phyloP scores from a whole-genome alignment of 1,284 basidiomycete species.

The Sanghuangporus weigelae region DNA sequence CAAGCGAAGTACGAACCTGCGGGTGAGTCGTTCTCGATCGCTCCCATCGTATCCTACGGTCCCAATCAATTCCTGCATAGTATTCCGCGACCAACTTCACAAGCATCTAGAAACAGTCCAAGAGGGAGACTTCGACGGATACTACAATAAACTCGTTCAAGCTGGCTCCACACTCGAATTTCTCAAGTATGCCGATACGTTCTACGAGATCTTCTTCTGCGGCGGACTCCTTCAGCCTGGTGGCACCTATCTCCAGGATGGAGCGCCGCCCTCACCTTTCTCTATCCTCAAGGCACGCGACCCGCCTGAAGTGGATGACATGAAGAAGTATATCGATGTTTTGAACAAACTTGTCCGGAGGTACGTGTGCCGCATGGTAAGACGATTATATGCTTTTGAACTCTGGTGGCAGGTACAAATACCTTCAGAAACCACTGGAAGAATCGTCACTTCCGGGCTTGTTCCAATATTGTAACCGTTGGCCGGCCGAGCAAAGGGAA shows the following conservation, averaged over 20 bases:
- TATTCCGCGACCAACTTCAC: constrained; percentile 93
- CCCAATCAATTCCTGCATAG: constrained; percentile 37
- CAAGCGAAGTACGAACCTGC: constrained; percentile 85
- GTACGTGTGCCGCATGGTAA: constrained; percentile 34
- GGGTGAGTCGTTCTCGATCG: constrained; percentile 28
- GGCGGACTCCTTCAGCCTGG: constrained; percentile 95
- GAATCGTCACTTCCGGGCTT: constrained; percentile 78
- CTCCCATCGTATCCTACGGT: constrained; percentile 1
- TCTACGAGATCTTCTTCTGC: constrained; percentile 93
- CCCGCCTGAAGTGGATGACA: constrained; percentile 72
- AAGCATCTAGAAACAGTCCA: constrained; percentile 89
- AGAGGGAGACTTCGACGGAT: constrained; percentile 76
- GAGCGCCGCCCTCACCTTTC: constrained; percentile 75
- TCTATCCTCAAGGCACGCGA: constrained; percentile 79
- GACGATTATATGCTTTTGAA: constrained; percentile 4
- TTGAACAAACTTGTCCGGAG: constrained; percentile 94
- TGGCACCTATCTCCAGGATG: constrained; percentile 86
- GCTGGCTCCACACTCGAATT: constrained; percentile 90
- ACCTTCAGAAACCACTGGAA: constrained; percentile 94
- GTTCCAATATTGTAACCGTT: constrained; percentile 86
- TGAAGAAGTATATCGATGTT: constrained; percentile 91
- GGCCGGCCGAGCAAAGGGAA: constrained; percentile 69
- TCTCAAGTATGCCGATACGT: constrained; percentile 92
- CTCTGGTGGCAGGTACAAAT: constrained; percentile 76
- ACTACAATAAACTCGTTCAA: constrained; percentile 82